These are phyloP conservation scores for Neltuma alba DNA, from an alignment of 306 rosid species.

Conservation along the genomic window DNA sequence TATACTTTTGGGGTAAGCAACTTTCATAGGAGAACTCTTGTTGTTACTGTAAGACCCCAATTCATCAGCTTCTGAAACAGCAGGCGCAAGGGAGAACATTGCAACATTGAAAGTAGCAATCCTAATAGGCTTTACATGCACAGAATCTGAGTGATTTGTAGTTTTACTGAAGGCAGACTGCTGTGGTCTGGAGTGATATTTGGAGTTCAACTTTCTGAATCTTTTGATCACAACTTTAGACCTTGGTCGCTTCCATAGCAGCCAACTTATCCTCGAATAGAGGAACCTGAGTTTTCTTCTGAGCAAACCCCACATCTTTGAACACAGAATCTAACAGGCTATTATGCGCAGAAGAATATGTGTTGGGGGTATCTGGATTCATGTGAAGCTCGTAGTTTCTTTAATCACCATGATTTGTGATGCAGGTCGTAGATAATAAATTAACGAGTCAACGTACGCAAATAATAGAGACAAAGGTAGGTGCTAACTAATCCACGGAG, in stretches of 20 bases:
- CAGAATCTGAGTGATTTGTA: conserved; percentile 36
- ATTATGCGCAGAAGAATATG: conserved; percentile 17
- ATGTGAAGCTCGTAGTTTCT: conserved; percentile 24
- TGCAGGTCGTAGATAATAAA: conserved; percentile 3
- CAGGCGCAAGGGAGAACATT: conserved; percentile 92
- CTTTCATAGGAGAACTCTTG: conserved; percentile 22
- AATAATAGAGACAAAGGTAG: conserved; percentile 43
- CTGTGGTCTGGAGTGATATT: conserved; percentile 42
- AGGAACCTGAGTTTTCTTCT: conserved; percentile 58
- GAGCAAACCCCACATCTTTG: conserved; percentile 54
- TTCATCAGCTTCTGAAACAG: conserved; percentile 61
- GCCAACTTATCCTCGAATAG: conserved; percentile 64
- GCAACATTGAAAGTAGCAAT: conserved; percentile 87
- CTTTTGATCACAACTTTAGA: conserved; percentile 76
- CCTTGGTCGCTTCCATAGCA: conserved; percentile 66
- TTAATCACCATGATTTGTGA: conserved; percentile 26
- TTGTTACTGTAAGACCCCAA: conserved; percentile 34
- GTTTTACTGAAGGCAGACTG: conserved; percentile 33
- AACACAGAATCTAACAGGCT: conserved; percentile 31
- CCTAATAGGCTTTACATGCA: conserved; percentile 57
- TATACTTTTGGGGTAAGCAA: conserved; percentile 70
- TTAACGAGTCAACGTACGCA: conserved; percentile 23
- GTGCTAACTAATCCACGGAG: conserved; percentile 51
- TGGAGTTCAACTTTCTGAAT: conserved; percentile 60
- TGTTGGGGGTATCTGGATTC: conserved; percentile 11